Conservation (phyloP, 1,139 yeast genomes). For the Pichia sp. region DNA sequence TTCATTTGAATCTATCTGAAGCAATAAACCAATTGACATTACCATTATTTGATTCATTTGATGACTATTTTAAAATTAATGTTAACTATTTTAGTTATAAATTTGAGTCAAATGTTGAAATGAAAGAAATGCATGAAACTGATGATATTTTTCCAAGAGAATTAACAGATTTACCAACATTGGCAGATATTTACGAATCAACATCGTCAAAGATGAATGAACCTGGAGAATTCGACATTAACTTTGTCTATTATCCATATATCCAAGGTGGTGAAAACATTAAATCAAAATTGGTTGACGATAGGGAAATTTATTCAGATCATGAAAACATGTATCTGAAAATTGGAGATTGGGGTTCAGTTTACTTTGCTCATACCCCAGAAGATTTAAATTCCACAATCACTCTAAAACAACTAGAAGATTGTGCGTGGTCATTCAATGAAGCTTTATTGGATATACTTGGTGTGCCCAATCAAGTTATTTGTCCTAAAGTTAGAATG, state of each 20-base stretch:
- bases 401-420: conserved; percentile 11
- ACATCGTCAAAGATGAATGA: not conserved
- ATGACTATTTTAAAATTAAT: conserved; percentile 54
- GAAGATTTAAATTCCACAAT: not conserved
- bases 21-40: conserved; percentile 39
- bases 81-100: conserved; percentile 35
- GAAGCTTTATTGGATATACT: conserved; percentile 19
- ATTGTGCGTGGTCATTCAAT: conserved; percentile 22
- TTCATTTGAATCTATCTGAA: conserved; percentile 47
- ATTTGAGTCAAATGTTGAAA: not conserved
- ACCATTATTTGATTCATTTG: conserved; percentile 39
- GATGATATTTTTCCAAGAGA: conserved; percentile 21
- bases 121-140: conserved; percentile 1
- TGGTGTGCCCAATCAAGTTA: conserved; percentile 19
- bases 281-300: conserved; percentile 13
- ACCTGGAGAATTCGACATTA: conserved; percentile 5
- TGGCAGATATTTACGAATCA: conserved; percentile 15
- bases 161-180: conserved; percentile 18
- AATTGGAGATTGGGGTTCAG: conserved; percentile 20
- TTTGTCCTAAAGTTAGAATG: conserved; percentile 22
- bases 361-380: conserved; percentile 22
- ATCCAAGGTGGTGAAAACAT: conserved; percentile 17
- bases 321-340: conserved; percentile 18
- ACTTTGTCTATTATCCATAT: conserved; percentile 23
- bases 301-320: conserved; percentile 12